phyloP scores from a whole-genome alignment of 2,329 filamentous ascomycete species.

The Claviceps monticola region DNA sequence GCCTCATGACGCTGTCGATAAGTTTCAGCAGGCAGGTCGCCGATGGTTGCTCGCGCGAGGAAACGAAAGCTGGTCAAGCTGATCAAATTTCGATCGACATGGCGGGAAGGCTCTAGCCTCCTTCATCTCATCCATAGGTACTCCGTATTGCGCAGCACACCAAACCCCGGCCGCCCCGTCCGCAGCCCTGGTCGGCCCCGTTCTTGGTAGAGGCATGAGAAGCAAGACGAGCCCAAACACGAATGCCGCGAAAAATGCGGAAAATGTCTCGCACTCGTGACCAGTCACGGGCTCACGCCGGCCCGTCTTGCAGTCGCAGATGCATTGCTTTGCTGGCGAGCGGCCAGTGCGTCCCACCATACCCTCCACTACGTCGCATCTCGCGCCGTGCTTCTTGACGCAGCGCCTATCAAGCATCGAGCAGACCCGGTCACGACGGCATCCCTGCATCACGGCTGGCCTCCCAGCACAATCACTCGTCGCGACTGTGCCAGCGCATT shows the following conservation, averaged over 20 bases:
- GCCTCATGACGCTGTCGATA: too few relatives aligned
- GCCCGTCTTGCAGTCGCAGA: conserved; percentile 4
- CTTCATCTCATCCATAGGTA: too few relatives aligned
- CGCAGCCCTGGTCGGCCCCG: background rate
- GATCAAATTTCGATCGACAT: too few relatives aligned
- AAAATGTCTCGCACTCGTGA: background rate
- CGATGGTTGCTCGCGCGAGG: too few relatives aligned
- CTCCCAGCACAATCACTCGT: conserved; percentile 23
- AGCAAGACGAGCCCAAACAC: too few relatives aligned
- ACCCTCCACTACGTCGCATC: conserved; percentile 21
- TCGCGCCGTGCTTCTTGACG: conserved; percentile 10
- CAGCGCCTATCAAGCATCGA: conserved; percentile 22
- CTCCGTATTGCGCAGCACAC: too few relatives aligned
- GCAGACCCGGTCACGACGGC: conserved; percentile 20
- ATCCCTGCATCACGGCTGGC: conserved; percentile 19
- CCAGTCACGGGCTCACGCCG: background rate
- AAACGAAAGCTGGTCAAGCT: too few relatives aligned
- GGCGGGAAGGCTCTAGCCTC: too few relatives aligned
- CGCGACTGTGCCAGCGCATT: conserved; percentile 33
- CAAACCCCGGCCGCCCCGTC: background rate
- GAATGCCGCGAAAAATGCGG: background rate
- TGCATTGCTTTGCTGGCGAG: conserved; percentile 32
- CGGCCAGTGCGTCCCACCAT: conserved; percentile 21
- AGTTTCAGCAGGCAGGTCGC: too few relatives aligned
- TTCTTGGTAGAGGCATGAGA: background rate